These are phyloP conservation scores for Fusarium sp. DNA, from an alignment of 2,329 filamentous ascomycete genomes.

Conservation along the genomic window DNA sequence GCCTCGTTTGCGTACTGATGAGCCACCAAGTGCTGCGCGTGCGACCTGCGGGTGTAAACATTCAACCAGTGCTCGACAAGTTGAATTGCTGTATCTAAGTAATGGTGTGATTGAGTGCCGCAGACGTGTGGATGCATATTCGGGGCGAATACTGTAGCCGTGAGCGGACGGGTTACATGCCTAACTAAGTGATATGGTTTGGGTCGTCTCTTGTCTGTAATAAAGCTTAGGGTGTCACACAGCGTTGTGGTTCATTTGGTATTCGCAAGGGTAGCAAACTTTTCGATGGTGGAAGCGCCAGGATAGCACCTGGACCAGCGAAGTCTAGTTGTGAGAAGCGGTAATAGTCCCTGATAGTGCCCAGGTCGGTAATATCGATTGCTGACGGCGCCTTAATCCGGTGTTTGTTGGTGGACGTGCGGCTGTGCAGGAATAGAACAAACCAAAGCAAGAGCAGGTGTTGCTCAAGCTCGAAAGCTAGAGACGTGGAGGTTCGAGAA, in stretches of 20 bases:
- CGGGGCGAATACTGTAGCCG: slow-evolving; percentile 34
- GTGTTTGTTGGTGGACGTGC: slow-evolving; percentile 30
- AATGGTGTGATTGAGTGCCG: slow-evolving; percentile 38
- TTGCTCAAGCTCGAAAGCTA: slow-evolving; percentile 25
- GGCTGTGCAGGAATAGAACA: slow-evolving; percentile 29
- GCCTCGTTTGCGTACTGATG: slow-evolving; percentile 13
- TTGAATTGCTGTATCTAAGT: slow-evolving; percentile 27
- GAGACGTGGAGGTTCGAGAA: slow-evolving; percentile 24
- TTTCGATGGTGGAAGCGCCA: slow-evolving; percentile 35
- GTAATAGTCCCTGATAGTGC: slow-evolving; percentile 17
- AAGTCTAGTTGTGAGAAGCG: slow-evolving; percentile 19
- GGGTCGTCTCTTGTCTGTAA: slow-evolving; percentile 26
- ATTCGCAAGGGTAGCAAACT: slow-evolving; percentile 23
- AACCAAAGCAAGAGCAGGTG: slow-evolving; percentile 23
- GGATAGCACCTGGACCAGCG: slow-evolving; percentile 20
- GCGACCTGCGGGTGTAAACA: slow-evolving; percentile 20
- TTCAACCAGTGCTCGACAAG: slow-evolving; percentile 21
- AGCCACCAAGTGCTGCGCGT: slow-evolving; percentile 14
- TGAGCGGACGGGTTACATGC: slow-evolving; percentile 30
- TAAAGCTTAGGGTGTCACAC: slow-evolving; percentile 36
- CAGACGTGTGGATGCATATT: slow-evolving; percentile 35
- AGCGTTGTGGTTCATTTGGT: slow-evolving; percentile 26
- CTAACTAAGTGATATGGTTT: slow-evolving; percentile 26
- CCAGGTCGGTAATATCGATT: slow-evolving; percentile 18
- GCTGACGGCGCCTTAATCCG: slow-evolving; percentile 36